These are phyloP conservation scores for Pleurotus salmoneostramineus DNA, from an alignment of 768 basidiomycete genomes.

Conservation along the genomic window DNA sequence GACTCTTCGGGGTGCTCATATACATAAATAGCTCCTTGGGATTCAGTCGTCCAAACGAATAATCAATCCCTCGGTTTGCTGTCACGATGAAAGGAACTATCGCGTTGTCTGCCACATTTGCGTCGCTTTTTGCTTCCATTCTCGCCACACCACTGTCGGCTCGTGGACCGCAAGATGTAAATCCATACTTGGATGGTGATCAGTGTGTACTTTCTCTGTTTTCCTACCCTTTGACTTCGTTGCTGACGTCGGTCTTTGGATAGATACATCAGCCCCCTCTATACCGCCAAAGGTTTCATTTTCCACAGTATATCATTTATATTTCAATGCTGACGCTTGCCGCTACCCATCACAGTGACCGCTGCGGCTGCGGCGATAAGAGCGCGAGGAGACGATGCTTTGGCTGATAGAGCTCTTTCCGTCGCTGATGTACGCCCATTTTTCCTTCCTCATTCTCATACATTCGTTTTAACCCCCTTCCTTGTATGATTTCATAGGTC, in stretches of 20 bases:
- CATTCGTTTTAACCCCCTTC: too few relatives aligned
- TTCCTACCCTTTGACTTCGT: too few relatives aligned
- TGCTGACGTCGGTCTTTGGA: neutral
- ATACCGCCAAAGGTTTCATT: neutral
- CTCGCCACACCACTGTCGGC: neutral
- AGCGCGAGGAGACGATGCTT: neutral
- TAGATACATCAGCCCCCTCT: slow-evolving; percentile 5
- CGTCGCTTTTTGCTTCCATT: neutral
- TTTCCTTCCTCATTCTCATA: too few relatives aligned
- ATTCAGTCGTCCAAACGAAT: too few relatives aligned
- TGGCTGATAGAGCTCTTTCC: slow-evolving; percentile 1
- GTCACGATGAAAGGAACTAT: too few relatives aligned
- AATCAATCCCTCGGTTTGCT: too few relatives aligned
- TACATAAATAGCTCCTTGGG: too few relatives aligned
- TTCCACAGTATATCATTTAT: neutral
- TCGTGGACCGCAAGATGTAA: neutral
- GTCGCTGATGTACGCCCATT: neutral
- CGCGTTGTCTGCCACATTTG: neutral
- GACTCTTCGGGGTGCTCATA: too few relatives aligned
- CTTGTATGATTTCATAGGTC: neutral
- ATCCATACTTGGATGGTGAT: slow-evolving; percentile 4
- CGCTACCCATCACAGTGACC: neutral
- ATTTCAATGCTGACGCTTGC: neutral
- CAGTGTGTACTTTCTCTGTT: neutral
- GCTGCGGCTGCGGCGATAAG: slow-evolving; percentile 1